These are phyloP conservation scores for Lipomyces yamanashiensis DNA, from an alignment of 805 yeast genomes.

Conservation along the genomic window DNA sequence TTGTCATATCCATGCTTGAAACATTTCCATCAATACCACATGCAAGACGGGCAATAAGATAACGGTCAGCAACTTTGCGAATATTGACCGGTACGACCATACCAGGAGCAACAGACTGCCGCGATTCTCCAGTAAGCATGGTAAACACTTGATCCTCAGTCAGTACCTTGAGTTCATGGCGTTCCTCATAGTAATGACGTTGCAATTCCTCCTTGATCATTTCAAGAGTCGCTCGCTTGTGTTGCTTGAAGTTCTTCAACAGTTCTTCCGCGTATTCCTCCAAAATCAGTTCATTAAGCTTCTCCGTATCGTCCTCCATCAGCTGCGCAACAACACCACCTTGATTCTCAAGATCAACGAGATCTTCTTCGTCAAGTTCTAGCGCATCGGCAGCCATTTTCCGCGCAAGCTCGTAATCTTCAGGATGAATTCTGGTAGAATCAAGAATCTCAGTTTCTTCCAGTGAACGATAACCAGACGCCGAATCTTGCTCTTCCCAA, in stretches of 20 bases:
- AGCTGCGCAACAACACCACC: slow-evolving; percentile 81
- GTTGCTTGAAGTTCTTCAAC: slow-evolving; percentile 62
- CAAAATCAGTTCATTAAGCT: slow-evolving; percentile 82
- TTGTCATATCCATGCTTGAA: slow-evolving; percentile 44
- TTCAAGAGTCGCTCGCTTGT: slow-evolving; percentile 77
- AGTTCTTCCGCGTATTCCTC: slow-evolving; percentile 93
- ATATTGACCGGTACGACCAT: slow-evolving; percentile 75
- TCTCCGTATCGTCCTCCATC: slow-evolving; percentile 67
- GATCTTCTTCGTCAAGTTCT: slow-evolving; percentile 92
- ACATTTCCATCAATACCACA: slow-evolving; percentile 66
- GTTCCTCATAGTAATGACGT: slow-evolving; percentile 83
- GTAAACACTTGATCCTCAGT: slow-evolving; percentile 77
- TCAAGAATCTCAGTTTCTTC: slow-evolving; percentile 70
- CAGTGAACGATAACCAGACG: slow-evolving; percentile 58
- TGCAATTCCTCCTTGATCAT: slow-evolving; percentile 86
- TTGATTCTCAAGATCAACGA: slow-evolving; percentile 75
- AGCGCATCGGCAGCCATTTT: slow-evolving; percentile 98
- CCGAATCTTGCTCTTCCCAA: slow-evolving; percentile 53
- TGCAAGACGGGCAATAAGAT: slow-evolving; percentile 52
- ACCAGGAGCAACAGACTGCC: slow-evolving; percentile 68
- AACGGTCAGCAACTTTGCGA: slow-evolving; percentile 61
- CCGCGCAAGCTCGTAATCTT: slow-evolving; percentile 92
- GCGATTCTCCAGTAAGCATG: slow-evolving; percentile 85
- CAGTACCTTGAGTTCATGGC: slow-evolving; percentile 70
- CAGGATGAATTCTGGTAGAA: slow-evolving; percentile 96